Evolutionary conservation across 2,329 filamentous ascomycete genomes (phyloP), one percentile per base, ranked within the genome.

Genomic region (Xylaria sp.): DNA sequence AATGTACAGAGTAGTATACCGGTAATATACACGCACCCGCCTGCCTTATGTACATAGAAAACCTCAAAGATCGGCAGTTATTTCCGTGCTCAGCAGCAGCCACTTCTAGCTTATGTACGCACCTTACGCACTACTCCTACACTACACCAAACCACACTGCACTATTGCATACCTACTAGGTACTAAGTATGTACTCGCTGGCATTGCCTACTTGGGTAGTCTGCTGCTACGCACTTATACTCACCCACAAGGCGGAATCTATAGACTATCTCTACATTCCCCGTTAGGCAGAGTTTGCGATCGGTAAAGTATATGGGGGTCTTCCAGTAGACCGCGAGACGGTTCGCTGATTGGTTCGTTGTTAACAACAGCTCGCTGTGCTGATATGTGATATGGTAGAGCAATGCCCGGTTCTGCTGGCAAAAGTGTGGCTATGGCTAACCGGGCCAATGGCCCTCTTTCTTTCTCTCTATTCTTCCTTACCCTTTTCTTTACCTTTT

Each of bases 361-460:
- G 22, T 17, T 27, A 25, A 27, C 31, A 13, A 11, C n/a, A n/a
- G n/a, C n/a, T n/a, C n/a, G n/a, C n/a, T n/a, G n/a, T n/a, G 54
- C 25, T 25, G 4, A 29, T 29, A 49, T 5, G n/a, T 45, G 38
- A 3, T 42, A 15, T 17, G 15, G 15, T 13, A 25, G 47, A 44
- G 58, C 38, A 51, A 25, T 36, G 36, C 61, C 51, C 39, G 20
- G 56, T 27, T 27, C 38, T 31, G 36, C 44, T 15, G 10, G 31
- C 27, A 51, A 63, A 17, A 13, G 63, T n/a, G 66, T 65, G 66
- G 66, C 58, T 63, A 56, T 44, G 66, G 49, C 29, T 53, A 36
- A n/a, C n/a, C n/a, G n/a, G n/a, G n/a, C n/a, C n/a, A n/a, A n/a
- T n/a, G n/a, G n/a, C n/a, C n/a, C n/a, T n/a, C n/a, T n/a, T 29